Conservation (phyloP, 768 basidiomycete species). For the Boletus patriciae region DNA sequence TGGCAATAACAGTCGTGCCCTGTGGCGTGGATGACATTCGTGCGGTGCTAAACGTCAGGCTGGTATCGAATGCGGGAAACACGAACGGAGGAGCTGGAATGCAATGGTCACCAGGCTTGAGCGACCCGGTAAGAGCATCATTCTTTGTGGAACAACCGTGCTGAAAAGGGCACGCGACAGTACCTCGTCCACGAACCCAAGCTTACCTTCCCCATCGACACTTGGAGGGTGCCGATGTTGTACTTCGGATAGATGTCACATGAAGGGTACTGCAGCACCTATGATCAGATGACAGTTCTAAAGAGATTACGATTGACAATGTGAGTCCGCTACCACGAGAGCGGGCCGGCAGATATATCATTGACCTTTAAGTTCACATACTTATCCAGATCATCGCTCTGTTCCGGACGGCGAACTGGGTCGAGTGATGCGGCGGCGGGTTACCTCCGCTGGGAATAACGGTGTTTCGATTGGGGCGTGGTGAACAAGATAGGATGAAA, state of each 20-base stretch:
- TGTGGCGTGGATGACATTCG: background rate
- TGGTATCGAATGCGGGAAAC: background rate
- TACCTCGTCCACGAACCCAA: background rate
- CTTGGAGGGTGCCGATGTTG: too few species aligned
- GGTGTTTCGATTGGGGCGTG: conserved; percentile 8
- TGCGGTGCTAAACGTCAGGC: background rate
- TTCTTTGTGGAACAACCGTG: background rate
- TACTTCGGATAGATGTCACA: background rate
- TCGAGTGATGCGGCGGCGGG: background rate
- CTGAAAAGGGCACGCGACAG: background rate
- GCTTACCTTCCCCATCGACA: too few species aligned
- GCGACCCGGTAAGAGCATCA: background rate
- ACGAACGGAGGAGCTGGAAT: too few species aligned
- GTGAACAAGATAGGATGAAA: conserved; percentile 9
- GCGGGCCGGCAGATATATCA: background rate
- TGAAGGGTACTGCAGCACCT: background rate
- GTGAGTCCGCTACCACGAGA: background rate
- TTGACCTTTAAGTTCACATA: background rate
- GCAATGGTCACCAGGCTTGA: too few species aligned
- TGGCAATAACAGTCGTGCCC: too few species aligned
- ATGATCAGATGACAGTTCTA: background rate
- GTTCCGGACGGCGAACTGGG: conserved; percentile 11
- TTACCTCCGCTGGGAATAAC: conserved; percentile 16
- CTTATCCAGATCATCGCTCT: background rate
- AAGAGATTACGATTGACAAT: background rate